Base-by-base conservation (phyloP, 306 rosid species). In the Malus sylvestris region DNA sequence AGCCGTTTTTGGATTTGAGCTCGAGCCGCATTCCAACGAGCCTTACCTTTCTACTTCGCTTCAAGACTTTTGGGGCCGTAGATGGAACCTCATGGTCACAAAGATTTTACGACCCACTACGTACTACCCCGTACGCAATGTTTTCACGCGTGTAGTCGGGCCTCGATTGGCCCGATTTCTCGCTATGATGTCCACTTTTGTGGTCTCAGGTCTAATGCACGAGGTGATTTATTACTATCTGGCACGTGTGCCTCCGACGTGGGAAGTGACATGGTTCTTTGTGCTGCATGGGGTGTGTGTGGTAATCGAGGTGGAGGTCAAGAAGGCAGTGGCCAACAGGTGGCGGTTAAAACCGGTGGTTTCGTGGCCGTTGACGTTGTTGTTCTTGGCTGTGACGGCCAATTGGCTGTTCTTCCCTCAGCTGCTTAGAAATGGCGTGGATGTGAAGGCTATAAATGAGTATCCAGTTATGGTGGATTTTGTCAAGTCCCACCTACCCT, bases 71-170 rank as follows among this genome's bases (percentile, higher is more conserved):
- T 95, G 97, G 98, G 93, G 97, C 12, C 89, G 82, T 6, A 76
- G 97, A 46, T 95, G 96, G 98, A 95, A 95, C 59, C 95, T 90
- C 40, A 84, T 86, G 91, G 93, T 88, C 45, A 65, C 96, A 0
- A 55, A 79, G 76, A 83, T 87, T 19, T 82, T 92, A 30, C 88
- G 92, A 7, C 88, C 85, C 15, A 69, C 88, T 20, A 74, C 88
- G 4, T 91, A 86, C 78, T 15, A 70, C 0, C 97, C 96, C 0
- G 13, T 74, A 0, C 73, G 86, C 1, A 13, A 27, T 27, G 2
- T 78, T 0, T 42, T 23, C 1, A 38, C 16, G 0, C 18, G 4
- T 0, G 0, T 73, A 0, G 14, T 88, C 20, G 91, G 94, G 15
- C 70, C 38, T 0, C 6, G 6, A 3, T 72, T 70, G 81, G 83